Evolutionary conservation across 306 rosid genomes (phyloP).

Genomic region (Acacia crassicarpa): DNA sequence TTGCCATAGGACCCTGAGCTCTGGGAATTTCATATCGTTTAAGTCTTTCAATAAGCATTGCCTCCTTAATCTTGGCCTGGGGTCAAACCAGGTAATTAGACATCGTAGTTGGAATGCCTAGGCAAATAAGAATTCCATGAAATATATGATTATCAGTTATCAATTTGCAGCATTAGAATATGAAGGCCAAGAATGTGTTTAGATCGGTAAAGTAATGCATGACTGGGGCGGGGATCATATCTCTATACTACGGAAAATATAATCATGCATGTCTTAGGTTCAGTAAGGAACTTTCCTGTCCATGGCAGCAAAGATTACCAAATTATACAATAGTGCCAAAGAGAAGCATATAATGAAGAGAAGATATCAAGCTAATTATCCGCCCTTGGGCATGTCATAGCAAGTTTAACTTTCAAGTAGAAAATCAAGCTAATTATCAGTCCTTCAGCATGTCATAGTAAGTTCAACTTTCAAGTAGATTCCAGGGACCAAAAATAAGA

Average conservation of each 20-base stretch:
- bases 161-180: constrained; percentile 8
- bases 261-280: background rate
- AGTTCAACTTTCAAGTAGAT: background rate
- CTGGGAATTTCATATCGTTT: constrained; percentile 81
- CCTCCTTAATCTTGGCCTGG: constrained; percentile 88
- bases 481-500: background rate
- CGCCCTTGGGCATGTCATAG: background rate
- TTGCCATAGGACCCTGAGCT: constrained; percentile 74
- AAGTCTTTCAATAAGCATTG: constrained; percentile 77
- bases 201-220: background rate
- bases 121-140: constrained; percentile 28
- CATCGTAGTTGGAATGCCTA: constrained; percentile 11
- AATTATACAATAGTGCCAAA: background rate
- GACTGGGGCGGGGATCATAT: background rate
- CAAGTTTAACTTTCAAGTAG: background rate
- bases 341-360: background rate
- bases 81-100: constrained; percentile 15
- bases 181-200: constrained; percentile 5
- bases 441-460: background rate
- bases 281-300: background rate
- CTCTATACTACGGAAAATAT: background rate
- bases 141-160: constrained; percentile 7
- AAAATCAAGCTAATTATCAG: background rate
- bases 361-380: background rate
- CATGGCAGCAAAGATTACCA: background rate